phyloP scores from a whole-genome alignment of 2,329 filamentous ascomycete genomes.

The Colletotrichum paranaense region DNA sequence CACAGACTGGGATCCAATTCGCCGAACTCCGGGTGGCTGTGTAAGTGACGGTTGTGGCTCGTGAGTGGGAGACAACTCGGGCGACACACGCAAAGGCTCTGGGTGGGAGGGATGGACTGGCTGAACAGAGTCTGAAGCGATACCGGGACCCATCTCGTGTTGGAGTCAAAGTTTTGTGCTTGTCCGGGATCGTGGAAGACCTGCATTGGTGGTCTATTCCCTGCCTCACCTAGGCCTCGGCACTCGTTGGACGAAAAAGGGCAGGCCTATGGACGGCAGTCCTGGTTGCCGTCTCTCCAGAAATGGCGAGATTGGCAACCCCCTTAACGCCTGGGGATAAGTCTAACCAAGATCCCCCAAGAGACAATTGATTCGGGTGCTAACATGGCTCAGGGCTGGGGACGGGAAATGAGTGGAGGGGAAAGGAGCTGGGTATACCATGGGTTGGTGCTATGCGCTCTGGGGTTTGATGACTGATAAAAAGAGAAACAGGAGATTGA shows the following conservation, averaged over 20 bases:
- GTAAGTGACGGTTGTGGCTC: constrained; percentile 40
- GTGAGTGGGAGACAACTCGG: constrained; percentile 2
- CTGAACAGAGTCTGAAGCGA: constrained; percentile 40
- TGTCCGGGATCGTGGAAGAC: constrained; percentile 69
- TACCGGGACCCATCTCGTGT: constrained; percentile 87
- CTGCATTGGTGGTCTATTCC: background rate
- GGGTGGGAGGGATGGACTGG: background rate
- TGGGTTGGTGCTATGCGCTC: background rate
- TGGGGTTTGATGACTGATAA: background rate
- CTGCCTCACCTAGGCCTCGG: background rate
- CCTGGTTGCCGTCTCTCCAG: constrained; percentile 63
- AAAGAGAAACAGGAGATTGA: background rate
- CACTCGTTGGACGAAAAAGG: constrained; percentile 41
- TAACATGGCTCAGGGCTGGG: constrained; percentile 38
- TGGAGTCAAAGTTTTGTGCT: constrained; percentile 95
- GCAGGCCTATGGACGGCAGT: constrained; percentile 53
- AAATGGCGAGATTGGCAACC: constrained; percentile 62
- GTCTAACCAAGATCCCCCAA: constrained; percentile 44
- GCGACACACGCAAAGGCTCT: background rate
- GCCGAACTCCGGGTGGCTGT: constrained; percentile 43
- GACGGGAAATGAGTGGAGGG: background rate
- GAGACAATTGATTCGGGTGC: constrained; percentile 27
- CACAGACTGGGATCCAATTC: constrained; percentile 36
- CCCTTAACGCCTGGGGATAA: constrained; percentile 61
- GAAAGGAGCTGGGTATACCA: background rate